phyloP scores from a whole-genome alignment of 176 grass and related monocot species.

The Pharus latifolius region DNA sequence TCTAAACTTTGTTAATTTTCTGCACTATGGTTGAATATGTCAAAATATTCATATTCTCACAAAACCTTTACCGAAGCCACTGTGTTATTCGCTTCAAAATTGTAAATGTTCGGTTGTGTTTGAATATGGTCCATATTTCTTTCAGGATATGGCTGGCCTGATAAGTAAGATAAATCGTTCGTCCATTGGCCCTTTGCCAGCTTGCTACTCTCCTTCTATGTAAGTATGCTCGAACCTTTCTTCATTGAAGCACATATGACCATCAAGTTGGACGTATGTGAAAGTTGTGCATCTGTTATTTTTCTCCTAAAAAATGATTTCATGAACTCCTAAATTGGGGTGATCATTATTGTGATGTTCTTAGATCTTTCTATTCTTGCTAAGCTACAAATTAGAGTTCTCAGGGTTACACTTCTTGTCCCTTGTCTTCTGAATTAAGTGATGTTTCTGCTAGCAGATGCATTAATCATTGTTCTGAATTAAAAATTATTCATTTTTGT shows the following conservation, averaged over 20 bases:
- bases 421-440: neutral
- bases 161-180: conserved; percentile 99
- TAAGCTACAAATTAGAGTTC: neutral
- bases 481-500: neutral
- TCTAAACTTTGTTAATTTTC: neutral
- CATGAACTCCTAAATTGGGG: neutral
- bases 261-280: neutral
- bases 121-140: conserved; percentile 12
- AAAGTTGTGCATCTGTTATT: neutral
- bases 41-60: neutral
- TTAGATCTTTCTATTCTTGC: neutral
- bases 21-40: neutral
- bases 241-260: neutral
- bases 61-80: neutral
- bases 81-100: conserved; percentile 1
- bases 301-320: neutral
- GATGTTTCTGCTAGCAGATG: neutral
- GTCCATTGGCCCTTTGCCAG: conserved; percentile 83
- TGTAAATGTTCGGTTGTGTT: neutral
- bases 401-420: neutral
- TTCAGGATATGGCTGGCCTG: conserved; percentile 99
- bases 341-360: neutral
- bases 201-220: conserved; percentile 85
- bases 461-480: neutral
- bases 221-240: conserved; percentile 34